A percentile compares a stretch with the other conserved stretches of the same genome.
Conservation (phyloP, 768 basidiomycete species). For the Austroboletus eburneus region DNA sequence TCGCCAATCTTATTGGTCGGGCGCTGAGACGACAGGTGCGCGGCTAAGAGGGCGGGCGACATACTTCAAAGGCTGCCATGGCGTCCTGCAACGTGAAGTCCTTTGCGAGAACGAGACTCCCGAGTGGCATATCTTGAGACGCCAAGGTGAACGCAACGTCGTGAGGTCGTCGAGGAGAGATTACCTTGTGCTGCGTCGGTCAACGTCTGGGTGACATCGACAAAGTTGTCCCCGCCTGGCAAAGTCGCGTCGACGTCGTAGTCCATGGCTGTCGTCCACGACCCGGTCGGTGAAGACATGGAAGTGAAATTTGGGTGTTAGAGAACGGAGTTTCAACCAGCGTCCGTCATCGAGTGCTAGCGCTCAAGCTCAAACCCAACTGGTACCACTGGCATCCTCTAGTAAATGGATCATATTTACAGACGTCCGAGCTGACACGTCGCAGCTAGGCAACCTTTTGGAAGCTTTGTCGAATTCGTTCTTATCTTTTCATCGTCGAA, state of each 20-base stretch:
- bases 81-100: conserved; percentile 77
- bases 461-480: conserved; percentile 80
- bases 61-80: conserved; percentile 91
- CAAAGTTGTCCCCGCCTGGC: conserved; percentile 59
- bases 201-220: conserved; percentile 62
- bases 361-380: too few relatives aligned
- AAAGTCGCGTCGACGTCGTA: conserved; percentile 13
- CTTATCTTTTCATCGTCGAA: conserved; percentile 88
- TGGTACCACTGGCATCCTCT: conserved; percentile 1
- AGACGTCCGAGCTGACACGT: conserved; percentile 61
- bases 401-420: conserved; percentile 65
- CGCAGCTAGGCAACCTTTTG: conserved; percentile 87
- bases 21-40: conserved; percentile 10
- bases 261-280: conserved; percentile 18
- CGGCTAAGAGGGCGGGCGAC: conserved; percentile 12
- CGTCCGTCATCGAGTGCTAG: too few relatives aligned
- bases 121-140: conserved; percentile 56
- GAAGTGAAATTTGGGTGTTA: not conserved
- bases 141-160: conserved; percentile 10
- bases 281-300: conserved; percentile 4
- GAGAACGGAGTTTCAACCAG: conserved; percentile 29
- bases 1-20: conserved; percentile 73
- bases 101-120: conserved; percentile 60
- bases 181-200: conserved; percentile 58
- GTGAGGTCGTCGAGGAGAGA: not conserved